phyloP scores from a whole-genome alignment of 2,329 filamentous ascomycete genomes.

The Fusarium pseudograminearum region DNA sequence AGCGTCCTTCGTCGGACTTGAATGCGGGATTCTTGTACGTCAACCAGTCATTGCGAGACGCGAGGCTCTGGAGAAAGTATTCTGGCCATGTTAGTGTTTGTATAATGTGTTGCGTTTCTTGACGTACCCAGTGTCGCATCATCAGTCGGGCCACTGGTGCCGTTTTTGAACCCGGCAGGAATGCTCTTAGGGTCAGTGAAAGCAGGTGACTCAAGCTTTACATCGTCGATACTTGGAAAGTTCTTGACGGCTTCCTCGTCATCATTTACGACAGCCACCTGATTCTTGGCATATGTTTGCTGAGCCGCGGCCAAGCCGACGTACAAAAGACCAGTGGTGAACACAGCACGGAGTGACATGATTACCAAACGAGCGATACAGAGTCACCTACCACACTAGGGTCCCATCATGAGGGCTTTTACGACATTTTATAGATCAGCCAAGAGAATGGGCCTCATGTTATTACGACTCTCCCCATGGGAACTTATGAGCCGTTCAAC shows the following conservation, averaged over 20 bases:
- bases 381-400: not conserved
- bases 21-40: slow-evolving; percentile 41
- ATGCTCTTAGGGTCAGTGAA: slow-evolving; percentile 42
- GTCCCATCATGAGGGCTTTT: not conserved
- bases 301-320: slow-evolving; percentile 36
- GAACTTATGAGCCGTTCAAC: not conserved
- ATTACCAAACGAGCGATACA: not conserved
- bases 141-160: slow-evolving; percentile 47
- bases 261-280: slow-evolving; percentile 41
- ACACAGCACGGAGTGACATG: slow-evolving; percentile 18
- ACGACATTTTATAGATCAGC: slow-evolving; percentile 18
- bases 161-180: slow-evolving; percentile 44
- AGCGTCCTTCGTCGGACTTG: slow-evolving; percentile 42
- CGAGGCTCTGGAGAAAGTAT: slow-evolving; percentile 41
- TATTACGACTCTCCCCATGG: not conserved
- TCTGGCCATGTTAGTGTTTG: slow-evolving; percentile 18
- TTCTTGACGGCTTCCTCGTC: slow-evolving; percentile 39
- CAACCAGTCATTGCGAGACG: slow-evolving; percentile 42
- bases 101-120: rapidly evolving
- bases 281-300: slow-evolving; percentile 46
- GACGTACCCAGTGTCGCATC: slow-evolving; percentile 32
- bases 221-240: slow-evolving; percentile 37
- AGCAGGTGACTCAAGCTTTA: slow-evolving; percentile 46
- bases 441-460: not conserved
- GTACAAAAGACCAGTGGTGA: slow-evolving; percentile 30